A percentile compares a stretch with the other conserved stretches of the same genome.
Conservation (phyloP, 1,139 yeast genomes). For the Yamadazyma atlantica region DNA sequence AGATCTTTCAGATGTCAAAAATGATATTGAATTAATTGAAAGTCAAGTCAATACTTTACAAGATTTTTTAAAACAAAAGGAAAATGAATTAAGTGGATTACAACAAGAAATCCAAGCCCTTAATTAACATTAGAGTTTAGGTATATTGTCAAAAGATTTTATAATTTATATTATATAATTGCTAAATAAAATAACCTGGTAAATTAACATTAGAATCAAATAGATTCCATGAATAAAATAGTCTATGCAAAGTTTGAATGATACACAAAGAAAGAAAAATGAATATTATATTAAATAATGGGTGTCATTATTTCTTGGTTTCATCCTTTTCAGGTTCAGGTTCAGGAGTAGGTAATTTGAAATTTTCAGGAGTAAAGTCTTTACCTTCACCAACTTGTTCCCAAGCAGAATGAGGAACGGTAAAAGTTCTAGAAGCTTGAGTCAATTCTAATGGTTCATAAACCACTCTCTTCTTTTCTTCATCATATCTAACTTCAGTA, state of each 20-base stretch:
- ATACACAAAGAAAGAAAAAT: neutral
- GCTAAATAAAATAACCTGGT: no score
- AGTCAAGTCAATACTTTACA: conserved; percentile 63
- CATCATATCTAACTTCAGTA: conserved; percentile 87
- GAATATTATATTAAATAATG: neutral
- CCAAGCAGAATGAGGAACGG: conserved; percentile 88
- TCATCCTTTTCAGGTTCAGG: conserved; percentile 64
- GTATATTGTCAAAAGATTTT: neutral
- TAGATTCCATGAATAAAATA: neutral
- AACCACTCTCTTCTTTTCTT: conserved; percentile 85
- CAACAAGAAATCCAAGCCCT: conserved; percentile 37
- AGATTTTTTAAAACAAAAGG: conserved; percentile 53
- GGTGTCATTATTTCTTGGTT: conserved; percentile 24
- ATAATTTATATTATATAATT: neutral
- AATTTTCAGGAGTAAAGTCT: conserved; percentile 77
- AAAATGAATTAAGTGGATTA: conserved; percentile 49
- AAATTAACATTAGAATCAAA: no score
- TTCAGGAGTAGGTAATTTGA: conserved; percentile 80
- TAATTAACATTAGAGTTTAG: neutral
- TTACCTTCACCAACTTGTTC: conserved; percentile 89
- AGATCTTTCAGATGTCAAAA: conserved; percentile 44
- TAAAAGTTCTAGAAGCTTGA: conserved; percentile 89
- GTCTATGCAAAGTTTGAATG: conserved; percentile 1
- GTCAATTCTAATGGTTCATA: conserved; percentile 89
- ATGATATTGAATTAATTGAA: conserved; percentile 64